Conservation (phyloP, 2,329 filamentous ascomycete genomes). For the Talaromyces sp. region DNA sequence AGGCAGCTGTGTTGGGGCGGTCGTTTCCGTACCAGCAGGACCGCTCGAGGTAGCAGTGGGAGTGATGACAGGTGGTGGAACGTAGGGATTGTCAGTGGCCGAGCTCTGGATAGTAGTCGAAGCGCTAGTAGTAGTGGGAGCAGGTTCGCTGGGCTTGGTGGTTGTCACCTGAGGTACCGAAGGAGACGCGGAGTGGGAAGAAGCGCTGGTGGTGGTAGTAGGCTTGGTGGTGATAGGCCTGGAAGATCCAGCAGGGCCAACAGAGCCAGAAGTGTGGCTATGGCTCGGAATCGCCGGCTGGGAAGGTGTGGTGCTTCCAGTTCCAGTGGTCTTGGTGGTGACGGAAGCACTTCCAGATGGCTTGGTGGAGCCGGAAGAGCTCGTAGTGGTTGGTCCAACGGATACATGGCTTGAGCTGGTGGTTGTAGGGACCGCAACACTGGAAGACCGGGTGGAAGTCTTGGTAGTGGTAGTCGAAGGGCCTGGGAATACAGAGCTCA, state of each 20-base stretch:
- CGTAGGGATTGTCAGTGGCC: constrained; percentile 13
- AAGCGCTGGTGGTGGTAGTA: background rate
- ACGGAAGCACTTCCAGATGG: background rate
- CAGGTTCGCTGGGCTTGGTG: background rate
- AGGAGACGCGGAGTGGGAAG: background rate
- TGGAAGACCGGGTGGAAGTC: constrained; percentile 11
- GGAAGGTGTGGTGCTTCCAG: background rate
- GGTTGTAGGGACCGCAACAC: constrained; percentile 7
- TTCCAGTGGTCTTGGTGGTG: background rate
- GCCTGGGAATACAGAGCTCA: constrained; percentile 7
- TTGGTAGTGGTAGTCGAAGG: constrained; percentile 7
- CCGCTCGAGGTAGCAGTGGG: constrained; percentile 21
- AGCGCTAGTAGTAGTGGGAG: background rate
- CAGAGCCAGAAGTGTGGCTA: background rate
- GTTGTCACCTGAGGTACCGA: constrained; percentile 13
- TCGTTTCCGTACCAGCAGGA: constrained; percentile 37
- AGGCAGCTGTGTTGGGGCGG: constrained; percentile 62
- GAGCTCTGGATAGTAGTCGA: constrained; percentile 6
- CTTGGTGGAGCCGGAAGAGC: background rate
- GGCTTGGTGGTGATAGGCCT: background rate
- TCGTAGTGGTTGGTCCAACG: background rate
- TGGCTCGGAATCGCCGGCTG: background rate
- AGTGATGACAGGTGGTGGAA: constrained; percentile 18
- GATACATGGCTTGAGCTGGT: constrained; percentile 4
- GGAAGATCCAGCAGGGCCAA: background rate